Base-by-base conservation (phyloP, 805 yeast species). In the Ogataea trehalophila region DNA sequence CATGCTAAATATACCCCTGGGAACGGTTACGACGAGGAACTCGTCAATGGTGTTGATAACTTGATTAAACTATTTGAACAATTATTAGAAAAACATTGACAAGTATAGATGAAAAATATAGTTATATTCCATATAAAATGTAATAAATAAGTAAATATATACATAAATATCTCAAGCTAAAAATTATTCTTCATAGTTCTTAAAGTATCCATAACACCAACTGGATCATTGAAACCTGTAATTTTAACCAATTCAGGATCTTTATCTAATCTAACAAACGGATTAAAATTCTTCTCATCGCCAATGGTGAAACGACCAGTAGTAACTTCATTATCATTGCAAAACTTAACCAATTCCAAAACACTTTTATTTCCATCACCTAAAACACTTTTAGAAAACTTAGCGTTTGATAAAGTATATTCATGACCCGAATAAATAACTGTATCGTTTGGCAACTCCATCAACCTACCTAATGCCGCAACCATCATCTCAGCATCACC, bases 341-440 rank as follows among this genome's bases (percentile, higher is more conserved):
- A 72, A 54, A 69, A 87, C 20, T 70, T 55, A 41, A 76, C 82
- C 53, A 92, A 73, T 17, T 65, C 63, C 39, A 68, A 67, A 41
- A 92, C 69, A 0, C 85, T 85, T 5, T 61, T 56, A 40, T 70
- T 74, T 46, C 75, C 70, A 40, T 72, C 63, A 5, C 66, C 65
- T 46, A 88, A 63, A 1, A 87, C 80, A 2, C 82, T 74, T 54
- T 79, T 75, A 17, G 94, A 87, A 65, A 94, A 94, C 54, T 75
- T 78, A 20, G 86, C 84, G 63, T 94, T 92, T 23, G 87, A 74
- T 56, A 74, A 76, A 6, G 99, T 94, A 69, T 94, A 94, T 69
- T 94, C 99, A 66, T 94, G 99, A 2, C 99, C 99, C 2, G 97
- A 92, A 61, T 80, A 92, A 2, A 91, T 90, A 36, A 66, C 64